Conservation (phyloP, 2,329 filamentous ascomycete species). For the Gnomoniopsis sp. region DNA sequence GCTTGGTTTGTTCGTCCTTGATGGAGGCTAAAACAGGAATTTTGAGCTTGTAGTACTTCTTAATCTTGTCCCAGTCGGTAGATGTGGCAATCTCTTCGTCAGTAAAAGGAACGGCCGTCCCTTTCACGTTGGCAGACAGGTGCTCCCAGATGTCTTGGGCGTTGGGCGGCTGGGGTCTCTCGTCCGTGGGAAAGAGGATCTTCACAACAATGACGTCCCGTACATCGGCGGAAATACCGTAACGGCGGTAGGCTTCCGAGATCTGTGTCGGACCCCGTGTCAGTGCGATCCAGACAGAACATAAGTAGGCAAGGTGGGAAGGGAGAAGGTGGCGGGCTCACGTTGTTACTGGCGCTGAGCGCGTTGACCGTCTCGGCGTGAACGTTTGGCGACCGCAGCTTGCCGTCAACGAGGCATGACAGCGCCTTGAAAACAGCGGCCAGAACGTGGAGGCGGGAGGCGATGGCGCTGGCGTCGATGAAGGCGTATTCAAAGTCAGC, state of each 20-base stretch:
- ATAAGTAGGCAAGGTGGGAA: neutral
- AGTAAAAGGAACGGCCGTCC: slow-evolving; percentile 53
- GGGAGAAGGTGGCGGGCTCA: slow-evolving; percentile 34
- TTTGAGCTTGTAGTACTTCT: slow-evolving; percentile 85
- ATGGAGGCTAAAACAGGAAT: slow-evolving; percentile 47
- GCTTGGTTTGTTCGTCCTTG: slow-evolving; percentile 40
- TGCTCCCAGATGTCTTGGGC: slow-evolving; percentile 55
- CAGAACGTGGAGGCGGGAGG: slow-evolving; percentile 70
- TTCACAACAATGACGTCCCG: slow-evolving; percentile 78
- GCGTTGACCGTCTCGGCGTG: slow-evolving; percentile 85
- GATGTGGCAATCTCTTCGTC: slow-evolving; percentile 58
- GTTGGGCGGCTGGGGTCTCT: slow-evolving; percentile 37
- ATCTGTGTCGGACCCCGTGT: slow-evolving; percentile 54
- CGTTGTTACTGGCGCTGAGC: slow-evolving; percentile 79
- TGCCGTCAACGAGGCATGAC: slow-evolving; percentile 56
- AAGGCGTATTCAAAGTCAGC: slow-evolving; percentile 88
- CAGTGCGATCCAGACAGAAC: slow-evolving; percentile 2
- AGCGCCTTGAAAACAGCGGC: slow-evolving; percentile 76
- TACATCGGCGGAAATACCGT: slow-evolving; percentile 72
- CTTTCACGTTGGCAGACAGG: slow-evolving; percentile 59
- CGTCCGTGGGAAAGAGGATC: slow-evolving; percentile 52
- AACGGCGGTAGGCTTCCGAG: slow-evolving; percentile 83
- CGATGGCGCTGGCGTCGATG: slow-evolving; percentile 77
- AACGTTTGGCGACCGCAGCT: slow-evolving; percentile 76
- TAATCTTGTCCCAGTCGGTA: slow-evolving; percentile 66